Evolutionary conservation across 352 stramenopile genomes (phyloP), one percentile per base, ranked within the genome.

Genomic region (Globisporangium orthogonon): DNA sequence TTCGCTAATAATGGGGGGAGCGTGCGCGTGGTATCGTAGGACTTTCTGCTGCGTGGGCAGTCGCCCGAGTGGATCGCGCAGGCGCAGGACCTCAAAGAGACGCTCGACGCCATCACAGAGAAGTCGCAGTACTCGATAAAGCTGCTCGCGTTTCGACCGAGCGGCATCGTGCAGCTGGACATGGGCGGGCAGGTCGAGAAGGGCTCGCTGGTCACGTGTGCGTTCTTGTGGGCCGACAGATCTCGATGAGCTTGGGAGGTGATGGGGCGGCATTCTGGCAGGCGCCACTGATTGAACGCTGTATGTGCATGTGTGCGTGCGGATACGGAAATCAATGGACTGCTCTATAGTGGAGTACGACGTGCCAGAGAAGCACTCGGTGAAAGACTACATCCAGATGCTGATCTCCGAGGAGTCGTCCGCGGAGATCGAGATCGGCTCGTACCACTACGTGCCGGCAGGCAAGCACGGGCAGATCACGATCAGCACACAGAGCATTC

Each of bases 371-470:
- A 87, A 71, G 14, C 85, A 95, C 71, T 95, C 83, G 6, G 56
- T 72, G 28, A 93, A 90, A 56, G 85, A 95, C 58, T 95, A 95
- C 61, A 87, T 95, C 46, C 85, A 95, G 52, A 70, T 95, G 40
- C 63, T 94, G 6, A 84, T 88, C 39, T 91, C 82, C 2, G 62
- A 86, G 44, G 78, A 90, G 70, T 71, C 84, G 43, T 87, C 81
- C 18, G 55, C 68, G 2, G 82, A 91, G 48, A 76, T 94, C 33
- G 67, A 91, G 55, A 91, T 70, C n/a, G 80, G 82, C 0, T 86
- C 82, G 14, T 87, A 89, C 58, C 81, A 94, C 51, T 81, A 83
- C 40, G 81, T 94, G 0, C 84, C 82, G 4, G 53, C 62, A 1
- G 82, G 80, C 11, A 67, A 68, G 13, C 77, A 86, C 31, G 80